Evolutionary conservation across 2,329 filamentous ascomycete species (phyloP).

Genomic region (Dothidotthia symphoricarpi): DNA sequence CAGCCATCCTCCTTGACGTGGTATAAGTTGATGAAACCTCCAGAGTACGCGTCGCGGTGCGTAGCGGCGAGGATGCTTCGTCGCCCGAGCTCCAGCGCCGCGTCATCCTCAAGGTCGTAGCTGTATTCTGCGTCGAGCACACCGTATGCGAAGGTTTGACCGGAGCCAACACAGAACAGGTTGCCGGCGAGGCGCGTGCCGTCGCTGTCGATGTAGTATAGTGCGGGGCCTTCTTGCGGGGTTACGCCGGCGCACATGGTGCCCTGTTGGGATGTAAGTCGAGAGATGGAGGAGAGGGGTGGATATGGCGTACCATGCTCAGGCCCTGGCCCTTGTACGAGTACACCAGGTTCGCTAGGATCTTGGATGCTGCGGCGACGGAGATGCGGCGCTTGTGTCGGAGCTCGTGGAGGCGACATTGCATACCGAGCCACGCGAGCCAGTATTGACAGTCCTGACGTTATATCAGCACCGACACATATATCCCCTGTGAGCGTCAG

Average conservation of each 20-base stretch:
- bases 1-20: constrained; percentile 98
- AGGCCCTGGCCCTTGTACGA: constrained; percentile 98
- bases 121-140: constrained; percentile 93
- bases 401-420: constrained; percentile 98
- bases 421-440: constrained; percentile 97
- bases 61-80: constrained; percentile 94
- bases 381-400: constrained; percentile 98
- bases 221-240: constrained; percentile 88
- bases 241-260: constrained; percentile 99
- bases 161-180: constrained; percentile 96
- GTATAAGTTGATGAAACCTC: constrained; percentile 97
- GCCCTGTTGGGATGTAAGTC: constrained; percentile 50
- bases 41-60: constrained; percentile 96
- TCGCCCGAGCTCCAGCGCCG: constrained; percentile 85
- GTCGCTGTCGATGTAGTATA: constrained; percentile 99
- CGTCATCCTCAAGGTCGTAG: constrained; percentile 83
- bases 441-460: constrained; percentile 96
- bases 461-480: constrained; percentile 15
- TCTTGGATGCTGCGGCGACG: constrained; percentile 95
- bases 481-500: neutral
- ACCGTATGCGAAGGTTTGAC: constrained; percentile 98
- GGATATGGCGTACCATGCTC: constrained; percentile 64
- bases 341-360: constrained; percentile 97
- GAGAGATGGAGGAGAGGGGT: neutral
- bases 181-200: constrained; percentile 90